Evolutionary conservation across 2,329 filamentous ascomycete species (phyloP).

Genomic region (Pseudogymnoascus sp.): DNA sequence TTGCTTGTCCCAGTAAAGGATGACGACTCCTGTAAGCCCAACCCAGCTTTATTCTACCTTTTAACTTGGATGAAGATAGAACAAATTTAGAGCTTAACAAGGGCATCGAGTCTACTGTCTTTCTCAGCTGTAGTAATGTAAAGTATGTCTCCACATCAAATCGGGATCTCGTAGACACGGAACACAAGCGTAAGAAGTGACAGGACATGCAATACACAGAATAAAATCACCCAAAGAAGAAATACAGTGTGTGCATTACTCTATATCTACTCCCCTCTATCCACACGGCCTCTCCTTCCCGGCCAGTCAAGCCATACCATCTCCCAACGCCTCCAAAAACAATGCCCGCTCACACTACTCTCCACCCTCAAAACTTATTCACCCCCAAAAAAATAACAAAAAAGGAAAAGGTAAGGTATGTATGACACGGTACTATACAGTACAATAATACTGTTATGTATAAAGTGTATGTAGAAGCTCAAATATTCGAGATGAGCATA

Average conservation of each 20-base stretch:
- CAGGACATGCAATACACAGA: neutral
- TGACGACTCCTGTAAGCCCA: too few relatives aligned
- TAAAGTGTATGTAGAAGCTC: conserved; percentile 39
- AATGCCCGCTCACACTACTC: neutral
- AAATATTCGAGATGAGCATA: conserved; percentile 49
- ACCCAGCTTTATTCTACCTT: too few relatives aligned
- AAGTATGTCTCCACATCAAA: neutral
- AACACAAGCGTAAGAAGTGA: too few relatives aligned
- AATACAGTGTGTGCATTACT: neutral
- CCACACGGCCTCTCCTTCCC: neutral
- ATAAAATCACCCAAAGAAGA: neutral
- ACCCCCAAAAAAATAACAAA: neutral
- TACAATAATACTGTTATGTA: neutral
- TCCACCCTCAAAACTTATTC: neutral
- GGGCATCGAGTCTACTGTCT: too few relatives aligned
- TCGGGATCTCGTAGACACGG: too few relatives aligned
- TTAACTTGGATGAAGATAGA: too few relatives aligned
- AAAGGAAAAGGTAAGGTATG: neutral
- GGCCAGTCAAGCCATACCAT: neutral
- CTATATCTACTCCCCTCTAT: neutral
- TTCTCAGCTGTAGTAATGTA: too few relatives aligned
- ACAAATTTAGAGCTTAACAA: too few relatives aligned
- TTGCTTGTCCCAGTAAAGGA: too few relatives aligned
- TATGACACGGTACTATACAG: neutral
- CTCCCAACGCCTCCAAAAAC: neutral